Evolutionary conservation across 1,284 basidiomycete species (phyloP), one percentile per base, ranked within the genome.

Genomic region (Sanghuangporus sanghuang): DNA sequence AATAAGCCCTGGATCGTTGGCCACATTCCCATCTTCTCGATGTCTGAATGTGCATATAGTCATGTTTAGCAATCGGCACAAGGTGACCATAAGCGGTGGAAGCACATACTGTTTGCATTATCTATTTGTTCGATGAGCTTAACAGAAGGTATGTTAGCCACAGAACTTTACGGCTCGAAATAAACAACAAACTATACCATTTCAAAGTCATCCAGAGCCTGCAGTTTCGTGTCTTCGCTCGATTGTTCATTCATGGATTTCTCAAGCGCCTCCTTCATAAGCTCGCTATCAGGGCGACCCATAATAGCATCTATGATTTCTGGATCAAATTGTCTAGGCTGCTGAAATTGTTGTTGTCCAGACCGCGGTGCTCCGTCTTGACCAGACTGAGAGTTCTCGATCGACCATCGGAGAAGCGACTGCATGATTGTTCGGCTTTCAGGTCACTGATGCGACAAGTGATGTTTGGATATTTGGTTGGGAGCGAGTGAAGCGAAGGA

Each of bases 121-220:
- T 99, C 96, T 63, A 99, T 94, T 54, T 86, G 84, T 74, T 98
- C 95, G 67, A 98, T 84, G 32, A 98, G 80, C 94, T 95, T 69
- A 16, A 63, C 56, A 55, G 8, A 40, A 18, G 23, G 3, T 7
- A 39, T 6, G n/a, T 40, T 2, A 50, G 18, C 54, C 42, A 44
- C 36, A 53, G 18, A 48, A 14, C 18, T 18, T 18, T 46, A 18
- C 5, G 14, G 21, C 8, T 16, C 40, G 18, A 53, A 38, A 57
- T 38, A 57, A 16, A 11, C 14, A 8, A 57, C 27, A 9, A 6
- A 18, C 73, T 79, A 61, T 62, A 93, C 93, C 95, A 98, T 95
- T 77, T 99, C 97, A 61, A 98, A 83, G 73, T 98, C 87, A 76
- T 99, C 96, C 69, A 98, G 79, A 0, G 96, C 95, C 18, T 83